Conservation (phyloP, 345 rosid genomes). For the Clausena lansium region DNA sequence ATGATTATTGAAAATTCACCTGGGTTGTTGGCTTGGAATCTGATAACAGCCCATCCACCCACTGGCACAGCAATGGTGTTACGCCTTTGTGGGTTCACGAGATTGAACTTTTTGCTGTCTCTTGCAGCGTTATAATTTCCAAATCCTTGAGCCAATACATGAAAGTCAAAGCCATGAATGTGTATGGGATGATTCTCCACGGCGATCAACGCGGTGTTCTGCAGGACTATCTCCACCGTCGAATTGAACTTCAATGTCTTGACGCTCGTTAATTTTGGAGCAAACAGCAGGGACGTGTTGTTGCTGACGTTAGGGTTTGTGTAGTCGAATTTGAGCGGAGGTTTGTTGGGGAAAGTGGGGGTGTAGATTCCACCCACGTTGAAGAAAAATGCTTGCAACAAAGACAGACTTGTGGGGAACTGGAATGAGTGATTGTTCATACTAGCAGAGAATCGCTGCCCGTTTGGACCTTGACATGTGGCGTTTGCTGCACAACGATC, state of each 20-base stretch:
- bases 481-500: conserved; percentile 43
- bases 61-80: conserved; percentile 81
- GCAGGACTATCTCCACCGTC: conserved; percentile 74
- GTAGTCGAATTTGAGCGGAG: conserved; percentile 62
- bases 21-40: conserved; percentile 88
- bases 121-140: conserved; percentile 61
- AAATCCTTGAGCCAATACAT: conserved; percentile 85
- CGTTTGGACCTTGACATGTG: conserved; percentile 47
- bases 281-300: conserved; percentile 30
- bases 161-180: conserved; percentile 77
- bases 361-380: conserved; percentile 61
- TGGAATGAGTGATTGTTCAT: conserved; percentile 77
- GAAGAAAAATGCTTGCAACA: conserved; percentile 60
- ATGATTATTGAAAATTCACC: conserved; percentile 32
- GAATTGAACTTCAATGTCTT: conserved; percentile 66
- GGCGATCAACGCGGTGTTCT: conserved; percentile 59
- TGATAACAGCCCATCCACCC: conserved; percentile 82
- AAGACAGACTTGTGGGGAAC: conserved; percentile 45
- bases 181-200: conserved; percentile 90
- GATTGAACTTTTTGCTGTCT: conserved; percentile 52
- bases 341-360: conserved; percentile 58
- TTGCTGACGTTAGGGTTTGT: conserved; percentile 41
- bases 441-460: conserved; percentile 51
- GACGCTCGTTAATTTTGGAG: conserved; percentile 57
- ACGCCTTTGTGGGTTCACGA: conserved; percentile 56